Evolutionary conservation across 2,329 filamentous ascomycete genomes (phyloP), one percentile per base, ranked within the genome.

Genomic region (Sordariomycetes sp.): DNA sequence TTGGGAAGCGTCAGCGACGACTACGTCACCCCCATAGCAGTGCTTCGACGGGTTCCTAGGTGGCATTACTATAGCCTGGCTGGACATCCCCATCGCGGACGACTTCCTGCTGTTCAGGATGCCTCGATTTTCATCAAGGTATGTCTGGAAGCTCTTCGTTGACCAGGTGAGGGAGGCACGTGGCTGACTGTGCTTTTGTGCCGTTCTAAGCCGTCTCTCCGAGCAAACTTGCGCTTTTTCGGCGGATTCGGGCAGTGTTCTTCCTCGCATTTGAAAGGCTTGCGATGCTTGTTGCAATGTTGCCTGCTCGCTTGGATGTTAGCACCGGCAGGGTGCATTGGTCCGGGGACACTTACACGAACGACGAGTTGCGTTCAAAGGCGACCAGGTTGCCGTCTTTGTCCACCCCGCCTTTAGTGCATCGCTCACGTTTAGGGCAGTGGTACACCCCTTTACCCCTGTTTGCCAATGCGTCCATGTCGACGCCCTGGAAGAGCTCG

Each of bases 261-360:
- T 16, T 57, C 35, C 26, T 54, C 50, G 43, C 59, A 63, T 16
- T 54, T 53, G 55, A 57, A 63, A 12, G 59, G 59, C 39, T 61
- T 63, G 18, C 55, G 50, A 39, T 63, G 59, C 30, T 63, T 63
- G 45, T 63, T 61, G 37, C 58, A 57, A 41, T 63, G 59, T 44
- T 63, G 59, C 33, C 59, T 63, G 41, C 23, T 15, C 11, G n/a
- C 17, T 21, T n/a, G n/a, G n/a, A n/a, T 21, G 30, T 34, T 24
- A 32, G 30, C 19, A 23, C 15, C 15, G 17, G 15, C 29, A 7
- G 14, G 20, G 19, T 21, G 21, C 14, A 21, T 14, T 29, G 16
- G 30, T 16, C 9, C 24, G 16, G 14, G 32, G 21, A 24, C 19
- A 35, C 38, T 21, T 52, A 61, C 55, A 50, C 53, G 46, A 60